Base-by-base conservation (phyloP, 768 basidiomycete genomes). In the Daedalea quercina region DNA sequence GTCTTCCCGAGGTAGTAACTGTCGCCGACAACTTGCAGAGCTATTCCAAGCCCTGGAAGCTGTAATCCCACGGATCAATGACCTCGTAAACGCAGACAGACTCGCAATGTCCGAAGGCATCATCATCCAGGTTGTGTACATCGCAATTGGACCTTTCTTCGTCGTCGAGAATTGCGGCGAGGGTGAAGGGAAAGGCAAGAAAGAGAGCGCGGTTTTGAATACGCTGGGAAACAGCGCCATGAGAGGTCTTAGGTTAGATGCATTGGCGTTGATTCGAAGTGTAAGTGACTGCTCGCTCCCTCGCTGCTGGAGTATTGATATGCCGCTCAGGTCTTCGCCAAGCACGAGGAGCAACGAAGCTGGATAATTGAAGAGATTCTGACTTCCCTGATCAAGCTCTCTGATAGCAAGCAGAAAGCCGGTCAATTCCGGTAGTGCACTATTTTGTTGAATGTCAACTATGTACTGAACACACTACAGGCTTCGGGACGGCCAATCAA, bases 341-440 rank as follows among this genome's bases (percentile, higher is more conserved):
- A 86, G 57, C 85, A 97, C 63, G 84, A 90, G 58, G 87, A 86
- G 41, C 96, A 99, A 67, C 74, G 96, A 9, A 83, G 86, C 0
- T 96, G 94, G 94, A 95, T 98, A 57, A 87, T 98, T n/a, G 94
- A 98, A 65, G 96, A 98, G 68, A 94, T 98, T 31, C 64, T 99
- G 24, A 80, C 83, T 9, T 94, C 92, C 0, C 71, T 98, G 50
- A 94, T 89, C 60, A 94, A 92, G 68, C 75, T 94, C 22, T 89
- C 91, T 2, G 90, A 93, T 61, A 82, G 84, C 19, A 96, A 92
- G 65, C 90, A 91, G 69, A 87, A 87, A 59, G 90, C 87, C 46
- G 89, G 92, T 0, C 90, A 90, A 60, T 95, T 94, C 68, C 77
- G 84, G 93, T 94, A 44, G 13, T 82, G 70, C 3, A 24, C 13